Evolutionary conservation across 1,139 yeast species (phyloP), one percentile per base, ranked within the genome.

Genomic region (Zygoascus sp.): DNA sequence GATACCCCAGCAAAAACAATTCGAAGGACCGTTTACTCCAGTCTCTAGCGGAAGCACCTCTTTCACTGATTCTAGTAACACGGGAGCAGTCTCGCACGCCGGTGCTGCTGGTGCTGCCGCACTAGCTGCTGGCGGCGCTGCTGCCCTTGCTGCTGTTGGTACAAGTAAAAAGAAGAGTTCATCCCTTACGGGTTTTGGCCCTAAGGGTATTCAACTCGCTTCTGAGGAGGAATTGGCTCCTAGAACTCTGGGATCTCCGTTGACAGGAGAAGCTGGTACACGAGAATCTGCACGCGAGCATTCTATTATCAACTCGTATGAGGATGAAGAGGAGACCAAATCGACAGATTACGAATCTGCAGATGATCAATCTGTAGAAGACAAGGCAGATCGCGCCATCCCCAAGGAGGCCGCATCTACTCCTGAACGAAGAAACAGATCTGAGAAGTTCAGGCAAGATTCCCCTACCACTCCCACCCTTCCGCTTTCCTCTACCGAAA

Each of bases 291-390:
- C 40, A n/a, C 40, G 45, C 9, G 45, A 42, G 20, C 40, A 42
- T 8, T 42, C 45, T 3, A 42, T 42, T 21, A 42, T 42, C 28
- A 42, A 42, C 25, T 42, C 45, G 2, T 27, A 34, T 34, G 45
- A 22, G 19, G 48, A 46, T 20, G 53, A 49, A 8, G 50, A 48
- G 21, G 58, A 52, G 19, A 28, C 46, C 16, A 49, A 48, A 40
- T 50, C 54, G 2, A 46, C 48, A 11, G 51, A 55, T 2, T 53
- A 50, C 42, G 58, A 55, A 23, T 49, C 53, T 34, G 56, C 42
- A 8, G 55, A 56, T 22, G 50, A 50, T 10, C 27, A 8, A 15
- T 17, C 27, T 21, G 9, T n/a, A 10, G 39, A 35, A n/a, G 9
- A n/a, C 13, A 28, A 35, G 10, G 30, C 40, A 11, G 34, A 16